Evolutionary conservation across 208 protist species (phyloP).

Genomic region (Leptomonas seymouri): DNA sequence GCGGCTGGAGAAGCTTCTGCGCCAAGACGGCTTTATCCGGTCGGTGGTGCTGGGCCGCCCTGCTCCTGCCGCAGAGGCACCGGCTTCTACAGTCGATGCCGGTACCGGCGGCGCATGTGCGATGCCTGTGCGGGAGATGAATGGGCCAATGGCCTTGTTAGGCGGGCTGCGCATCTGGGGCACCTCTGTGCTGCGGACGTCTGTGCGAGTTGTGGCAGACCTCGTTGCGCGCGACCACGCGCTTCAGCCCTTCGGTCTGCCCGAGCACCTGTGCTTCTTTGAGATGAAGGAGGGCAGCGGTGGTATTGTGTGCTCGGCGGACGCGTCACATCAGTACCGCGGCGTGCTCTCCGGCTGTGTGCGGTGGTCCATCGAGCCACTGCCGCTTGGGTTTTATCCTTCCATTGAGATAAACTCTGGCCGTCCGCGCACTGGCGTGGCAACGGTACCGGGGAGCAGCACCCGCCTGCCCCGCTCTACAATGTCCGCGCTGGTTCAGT

Average conservation of each 20-base stretch:
- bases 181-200: constrained; percentile 32
- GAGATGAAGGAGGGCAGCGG: constrained; percentile 42
- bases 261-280: constrained; percentile 36
- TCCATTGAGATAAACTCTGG: constrained; percentile 35
- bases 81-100: not conserved
- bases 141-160: constrained; percentile 31
- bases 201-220: constrained; percentile 34
- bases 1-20: constrained; percentile 27
- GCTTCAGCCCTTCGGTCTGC: constrained; percentile 35
- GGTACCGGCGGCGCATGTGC: not conserved
- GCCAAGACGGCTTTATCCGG: constrained; percentile 12
- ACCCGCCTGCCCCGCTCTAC: constrained; percentile 16
- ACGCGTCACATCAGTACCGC: constrained; percentile 20
- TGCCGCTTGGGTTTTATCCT: constrained; percentile 37
- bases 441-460: constrained; percentile 21
- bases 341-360: constrained; percentile 19
- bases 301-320: constrained; percentile 24
- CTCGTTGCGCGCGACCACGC: constrained; percentile 38
- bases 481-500: constrained; percentile 28
- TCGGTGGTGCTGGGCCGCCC: constrained; percentile 28
- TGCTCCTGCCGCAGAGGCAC: not conserved
- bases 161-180: constrained; percentile 31
- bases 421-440: constrained; percentile 16
- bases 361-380: constrained; percentile 34
- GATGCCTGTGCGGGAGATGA: constrained; percentile 17